Conservation (phyloP, 352 stramenopile genomes). For the Phytophthora sp. region DNA sequence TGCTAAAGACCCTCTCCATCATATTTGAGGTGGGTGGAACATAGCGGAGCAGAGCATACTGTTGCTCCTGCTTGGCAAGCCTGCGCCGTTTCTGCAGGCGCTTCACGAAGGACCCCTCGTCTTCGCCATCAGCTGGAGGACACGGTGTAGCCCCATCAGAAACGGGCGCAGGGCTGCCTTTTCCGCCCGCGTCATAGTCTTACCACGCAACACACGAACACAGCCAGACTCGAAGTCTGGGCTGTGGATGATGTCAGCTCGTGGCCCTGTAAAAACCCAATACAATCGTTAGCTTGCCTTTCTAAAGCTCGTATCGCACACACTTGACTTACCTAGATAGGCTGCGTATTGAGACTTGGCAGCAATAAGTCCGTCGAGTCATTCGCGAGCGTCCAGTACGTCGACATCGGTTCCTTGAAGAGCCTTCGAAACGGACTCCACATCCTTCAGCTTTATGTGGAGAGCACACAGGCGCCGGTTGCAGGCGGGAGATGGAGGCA, state of each 20-base stretch:
- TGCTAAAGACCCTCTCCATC: slow-evolving; percentile 15
- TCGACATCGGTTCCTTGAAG: slow-evolving; percentile 6
- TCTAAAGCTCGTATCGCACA: not conserved
- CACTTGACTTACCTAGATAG: slow-evolving; percentile 9
- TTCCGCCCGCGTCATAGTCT: not conserved
- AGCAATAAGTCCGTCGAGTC: slow-evolving; percentile 11
- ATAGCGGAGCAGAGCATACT: slow-evolving; percentile 3
- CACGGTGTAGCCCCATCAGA: not conserved
- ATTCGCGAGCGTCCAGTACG: not conserved
- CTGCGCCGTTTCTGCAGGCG: slow-evolving; percentile 3
- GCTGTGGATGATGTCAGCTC: slow-evolving; percentile 18
- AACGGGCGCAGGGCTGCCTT: slow-evolving; percentile 5
- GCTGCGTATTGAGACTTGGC: not conserved
- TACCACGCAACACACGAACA: not conserved
- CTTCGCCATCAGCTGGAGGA: not conserved
- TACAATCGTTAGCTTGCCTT: not conserved
- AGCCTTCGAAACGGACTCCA: slow-evolving; percentile 7
- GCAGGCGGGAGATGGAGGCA: not conserved
- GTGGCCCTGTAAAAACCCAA: not conserved
- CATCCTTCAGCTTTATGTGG: slow-evolving; percentile 2
- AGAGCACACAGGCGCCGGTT: not conserved
- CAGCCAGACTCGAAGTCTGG: slow-evolving; percentile 8
- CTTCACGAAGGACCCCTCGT: slow-evolving; percentile 9
- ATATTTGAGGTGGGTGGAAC: slow-evolving; percentile 19
- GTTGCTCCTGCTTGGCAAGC: not conserved